Evolutionary conservation across 108 stramenopile species (phyloP), one percentile per base, ranked within the genome.

Genomic region (Nitzschia putrida): DNA sequence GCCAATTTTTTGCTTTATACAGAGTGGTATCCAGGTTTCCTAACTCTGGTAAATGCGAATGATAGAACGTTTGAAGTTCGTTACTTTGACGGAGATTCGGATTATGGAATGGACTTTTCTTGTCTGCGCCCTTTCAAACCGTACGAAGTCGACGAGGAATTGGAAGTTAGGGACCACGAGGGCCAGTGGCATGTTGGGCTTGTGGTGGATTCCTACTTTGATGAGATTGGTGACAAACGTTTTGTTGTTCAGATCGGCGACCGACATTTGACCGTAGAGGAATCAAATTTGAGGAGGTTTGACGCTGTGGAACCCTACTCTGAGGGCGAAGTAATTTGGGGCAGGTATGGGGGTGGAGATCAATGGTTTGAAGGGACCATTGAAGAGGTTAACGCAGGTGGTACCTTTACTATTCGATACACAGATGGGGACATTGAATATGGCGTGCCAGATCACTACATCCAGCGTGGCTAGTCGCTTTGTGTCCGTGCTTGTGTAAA

Each of bases 11-110:
- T 14, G 29, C 53, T 10, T 67, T 12, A 42, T 0, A 66, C 45
- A 73, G 74, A 72, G 13, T 85, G 71, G 64, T 83, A 40, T 39
- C 29, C 34, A 25, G 58, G 58, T 16, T 3, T 38, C 16, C 68
- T 85, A 12, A 41, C 58, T 0, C 45, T 39, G 38, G 68, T 75
- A 12, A 58, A 61, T 38, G 23, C 76, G 4, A 64, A 77, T 52
- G 56, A 59, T 16, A 66, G 45, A 18, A 63, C 64, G 3, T 85
- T 67, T 55, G 68, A 66, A 25, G 68, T 85, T 40, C 43, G 9
- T 7, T 85, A 78, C 53, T 51, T 61, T 47, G 81, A 82, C 61
- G 85, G 76, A 9, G 85, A 85, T 37, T 41, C 57, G 41, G 76
- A 80, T 25, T 39, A 64, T 9, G 50, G 26, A 10, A 26, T 83